A percentile compares a stretch with the other conserved stretches of the same genome.
Evolutionary conservation across 2,329 filamentous ascomycete genomes (phyloP).

Genomic region (Alternaria triticina): DNA sequence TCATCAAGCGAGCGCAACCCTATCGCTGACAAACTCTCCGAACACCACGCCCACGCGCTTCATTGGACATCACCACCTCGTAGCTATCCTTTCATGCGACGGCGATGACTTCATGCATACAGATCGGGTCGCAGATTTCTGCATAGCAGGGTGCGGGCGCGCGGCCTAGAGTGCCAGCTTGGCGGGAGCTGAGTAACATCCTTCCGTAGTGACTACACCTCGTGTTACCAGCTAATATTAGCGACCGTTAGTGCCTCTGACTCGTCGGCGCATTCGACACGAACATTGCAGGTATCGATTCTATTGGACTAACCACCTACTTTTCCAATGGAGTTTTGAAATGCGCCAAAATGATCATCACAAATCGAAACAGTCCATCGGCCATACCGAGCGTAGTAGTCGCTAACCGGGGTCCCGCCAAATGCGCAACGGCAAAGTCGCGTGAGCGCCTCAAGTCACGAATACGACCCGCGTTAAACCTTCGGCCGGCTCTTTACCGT

Average conservation of each 20-base stretch:
- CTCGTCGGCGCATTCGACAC: constrained; percentile 23
- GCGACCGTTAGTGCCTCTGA: constrained; percentile 23
- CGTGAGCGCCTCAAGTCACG: constrained; percentile 15
- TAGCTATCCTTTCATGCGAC: background rate
- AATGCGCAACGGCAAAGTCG: constrained; percentile 13
- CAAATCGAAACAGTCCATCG: constrained; percentile 1
- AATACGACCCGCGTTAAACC: constrained; percentile 19
- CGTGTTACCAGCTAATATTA: constrained; percentile 45
- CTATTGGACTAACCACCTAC: constrained; percentile 7
- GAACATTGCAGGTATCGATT: constrained; percentile 18
- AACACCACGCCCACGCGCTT: constrained; percentile 10
- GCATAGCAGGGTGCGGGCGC: constrained; percentile 11
- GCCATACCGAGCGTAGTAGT: constrained; percentile 10
- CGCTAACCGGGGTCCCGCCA: constrained; percentile 12
- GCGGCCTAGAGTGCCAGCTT: constrained; percentile 22
- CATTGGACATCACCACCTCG: constrained; percentile 29
- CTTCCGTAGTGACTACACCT: constrained; percentile 23
- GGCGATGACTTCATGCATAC: constrained; percentile 35
- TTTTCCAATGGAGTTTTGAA: constrained; percentile 14
- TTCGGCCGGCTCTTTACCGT: constrained; percentile 17
- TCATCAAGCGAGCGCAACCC: constrained; percentile 27
- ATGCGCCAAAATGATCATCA: constrained; percentile 19
- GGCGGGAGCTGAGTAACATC: constrained; percentile 42
- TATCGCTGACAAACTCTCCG: constrained; percentile 41
- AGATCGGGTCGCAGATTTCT: constrained; percentile 17